These are phyloP conservation scores for Crithidia mellificae DNA, from an alignment of 208 protist genomes.

Conservation along the genomic window DNA sequence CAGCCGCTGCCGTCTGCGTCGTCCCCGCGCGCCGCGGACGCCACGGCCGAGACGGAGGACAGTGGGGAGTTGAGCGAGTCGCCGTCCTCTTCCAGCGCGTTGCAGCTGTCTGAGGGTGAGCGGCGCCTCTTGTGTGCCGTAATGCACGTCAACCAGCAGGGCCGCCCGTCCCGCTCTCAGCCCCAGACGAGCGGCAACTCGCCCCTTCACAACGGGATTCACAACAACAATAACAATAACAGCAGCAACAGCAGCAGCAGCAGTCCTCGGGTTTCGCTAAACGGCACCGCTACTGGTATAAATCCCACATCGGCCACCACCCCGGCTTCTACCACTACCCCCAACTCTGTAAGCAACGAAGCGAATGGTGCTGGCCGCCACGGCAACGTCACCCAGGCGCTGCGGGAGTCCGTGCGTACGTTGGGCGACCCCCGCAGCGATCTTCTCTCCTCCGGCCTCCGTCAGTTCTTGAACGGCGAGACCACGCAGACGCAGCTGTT, in stretches of 20 bases:
- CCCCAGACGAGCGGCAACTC: not conserved
- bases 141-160: constrained; percentile 12
- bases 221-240: too few relatives aligned
- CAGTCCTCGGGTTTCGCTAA: not conserved
- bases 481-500: not conserved
- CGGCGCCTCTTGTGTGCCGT: constrained; percentile 32
- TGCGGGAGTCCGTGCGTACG: not conserved
- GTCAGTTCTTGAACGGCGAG: constrained; percentile 1
- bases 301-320: not conserved
- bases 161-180: not conserved
- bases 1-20: not conserved
- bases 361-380: too few relatives aligned
- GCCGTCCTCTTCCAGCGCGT: not conserved
- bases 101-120: constrained; percentile 29
- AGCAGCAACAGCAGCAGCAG: not conserved
- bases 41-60: not conserved
- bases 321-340: not conserved
- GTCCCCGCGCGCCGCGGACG: not conserved
- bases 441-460: constrained; percentile 9
- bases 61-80: constrained; percentile 4
- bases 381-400: too few relatives aligned
- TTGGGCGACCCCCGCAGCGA: constrained; percentile 5
- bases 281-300: not conserved
- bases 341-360: not conserved
- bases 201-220: not conserved